Percentiles rank a stretch among this genome's conserved stretches.
phyloP scores from a whole-genome alignment of 2,329 filamentous ascomycete species.

The Alternaria metachromatica region DNA sequence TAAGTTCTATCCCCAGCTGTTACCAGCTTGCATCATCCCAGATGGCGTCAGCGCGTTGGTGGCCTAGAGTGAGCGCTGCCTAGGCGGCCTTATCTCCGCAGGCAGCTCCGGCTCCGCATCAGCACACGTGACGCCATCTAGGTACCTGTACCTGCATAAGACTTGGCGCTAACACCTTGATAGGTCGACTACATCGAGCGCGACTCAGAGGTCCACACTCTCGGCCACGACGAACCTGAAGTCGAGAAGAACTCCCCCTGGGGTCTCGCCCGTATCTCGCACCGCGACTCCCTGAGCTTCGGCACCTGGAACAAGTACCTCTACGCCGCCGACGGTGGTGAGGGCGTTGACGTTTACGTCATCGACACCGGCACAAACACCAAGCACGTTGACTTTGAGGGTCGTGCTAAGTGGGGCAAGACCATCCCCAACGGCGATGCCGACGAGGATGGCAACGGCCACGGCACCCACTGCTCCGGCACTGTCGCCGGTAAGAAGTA shows the following conservation, averaged over 20 bases:
- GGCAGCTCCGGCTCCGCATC: constrained; percentile 38
- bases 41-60: not conserved
- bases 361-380: constrained; percentile 97
- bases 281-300: constrained; percentile 86
- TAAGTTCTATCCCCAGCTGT: constrained; percentile 63
- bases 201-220: constrained; percentile 88
- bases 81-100: constrained; percentile 36
- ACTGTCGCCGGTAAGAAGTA: constrained; percentile 99
- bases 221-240: constrained; percentile 61
- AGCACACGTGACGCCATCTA: constrained; percentile 33
- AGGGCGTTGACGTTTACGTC: constrained; percentile 98
- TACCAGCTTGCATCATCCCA: not conserved
- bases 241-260: constrained; percentile 95
- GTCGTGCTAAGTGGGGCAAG: constrained; percentile 94
- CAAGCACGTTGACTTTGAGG: constrained; percentile 96
- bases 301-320: constrained; percentile 98
- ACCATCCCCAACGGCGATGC: constrained; percentile 86
- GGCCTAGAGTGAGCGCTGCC: constrained; percentile 3
- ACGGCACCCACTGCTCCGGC: constrained; percentile 98
- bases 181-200: constrained; percentile 97
- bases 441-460: constrained; percentile 94
- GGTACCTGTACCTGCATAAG: constrained; percentile 16
- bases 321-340: constrained; percentile 85
- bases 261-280: constrained; percentile 97
- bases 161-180: constrained; percentile 34